Evolutionary conservation across 2,329 filamentous ascomycete species (phyloP), one percentile per base, ranked within the genome.

Genomic region (Fusarium phyllophilum): DNA sequence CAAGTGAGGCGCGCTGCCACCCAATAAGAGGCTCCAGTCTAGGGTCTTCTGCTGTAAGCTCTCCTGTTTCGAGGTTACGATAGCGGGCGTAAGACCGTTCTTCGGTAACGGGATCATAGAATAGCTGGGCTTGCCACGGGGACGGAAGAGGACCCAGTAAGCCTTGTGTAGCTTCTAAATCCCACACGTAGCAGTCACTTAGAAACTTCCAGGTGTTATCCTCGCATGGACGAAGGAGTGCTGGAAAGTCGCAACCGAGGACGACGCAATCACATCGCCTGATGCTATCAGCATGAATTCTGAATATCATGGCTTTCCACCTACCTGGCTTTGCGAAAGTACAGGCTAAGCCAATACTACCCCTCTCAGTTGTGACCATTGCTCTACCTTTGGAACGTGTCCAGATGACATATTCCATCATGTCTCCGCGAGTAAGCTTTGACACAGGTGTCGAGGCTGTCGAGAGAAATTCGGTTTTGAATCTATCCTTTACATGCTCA

Each of bases 281-380:
- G 6, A 8, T 6, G 0, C 3, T 18, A 11, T 56, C 3, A 56
- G 38, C 5, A 44, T 33, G 6, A 0, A 9, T 18, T 0, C 9
- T 0, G 0, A 4, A 6, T 22, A 48, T 11, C 13, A 24, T 44
- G 5, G 7, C 7, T 6, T 20, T 2, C 3, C 12, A 20, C 38
- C 17, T 31, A 56, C 38, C 52, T 15, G 52, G 26, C 13, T 44
- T 20, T 33, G 38, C 52, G 3, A 56, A 44, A 12, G 26, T 44
- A 14, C 52, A 56, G 15, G 26, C 26, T 18, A 33, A 24, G 0
- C 52, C 38, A 15, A 56, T 44, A 31, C 38, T 56, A 11, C 52
- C 52, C 8, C 17, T 44, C 36, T 56, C 26, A 2, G 26, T 56
- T 8, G 38, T 56, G 6, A 24, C 13, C 52, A 33, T 56, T 12